Evolutionary conservation across 371 early-diverging fungal genomes (phyloP).

Genomic region (Mucor ambiguus): DNA sequence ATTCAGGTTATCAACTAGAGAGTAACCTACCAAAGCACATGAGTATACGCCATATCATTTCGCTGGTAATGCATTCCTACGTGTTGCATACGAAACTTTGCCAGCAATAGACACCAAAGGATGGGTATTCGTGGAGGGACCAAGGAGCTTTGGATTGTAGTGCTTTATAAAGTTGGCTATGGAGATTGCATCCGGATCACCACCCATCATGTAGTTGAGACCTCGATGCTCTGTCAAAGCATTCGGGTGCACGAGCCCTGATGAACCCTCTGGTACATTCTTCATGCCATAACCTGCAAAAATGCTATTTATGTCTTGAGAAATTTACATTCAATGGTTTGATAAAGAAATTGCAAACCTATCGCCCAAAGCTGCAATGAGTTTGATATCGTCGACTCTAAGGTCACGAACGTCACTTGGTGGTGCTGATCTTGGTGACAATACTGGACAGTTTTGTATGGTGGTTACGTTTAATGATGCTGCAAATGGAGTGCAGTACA

Average conservation of each 20-base stretch:
- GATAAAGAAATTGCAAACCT: slow-evolving; percentile 17
- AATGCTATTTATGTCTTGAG: slow-evolving; percentile 9
- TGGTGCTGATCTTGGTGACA: slow-evolving; percentile 16
- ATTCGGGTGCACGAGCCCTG: slow-evolving; percentile 10
- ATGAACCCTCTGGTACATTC: slow-evolving; percentile 5
- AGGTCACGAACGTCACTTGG: slow-evolving; percentile 28
- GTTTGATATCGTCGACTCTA: slow-evolving; percentile 32
- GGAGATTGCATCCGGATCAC: slow-evolving; percentile 27
- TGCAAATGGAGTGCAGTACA: not conserved
- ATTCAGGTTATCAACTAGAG: slow-evolving; percentile 26
- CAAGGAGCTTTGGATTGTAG: slow-evolving; percentile 27
- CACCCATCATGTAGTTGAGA: slow-evolving; percentile 36
- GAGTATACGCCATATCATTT: not conserved
- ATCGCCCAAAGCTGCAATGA: slow-evolving; percentile 30
- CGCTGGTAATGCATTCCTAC: not conserved
- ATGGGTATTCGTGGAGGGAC: slow-evolving; percentile 27
- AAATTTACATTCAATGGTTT: not conserved
- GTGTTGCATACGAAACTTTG: not conserved
- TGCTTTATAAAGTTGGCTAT: slow-evolving; percentile 34
- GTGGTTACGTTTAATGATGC: slow-evolving; percentile 3
- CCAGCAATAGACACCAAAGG: not conserved
- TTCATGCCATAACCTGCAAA: slow-evolving; percentile 26
- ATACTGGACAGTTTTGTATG: slow-evolving; percentile 22
- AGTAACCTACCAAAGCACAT: slow-evolving; percentile 13
- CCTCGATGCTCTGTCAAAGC: slow-evolving; percentile 30